Percentiles rank a stretch among this genome's conserved stretches.
Evolutionary conservation across 2,329 filamentous ascomycete genomes (phyloP).

Genomic region (Dactylella cylindrospora): DNA sequence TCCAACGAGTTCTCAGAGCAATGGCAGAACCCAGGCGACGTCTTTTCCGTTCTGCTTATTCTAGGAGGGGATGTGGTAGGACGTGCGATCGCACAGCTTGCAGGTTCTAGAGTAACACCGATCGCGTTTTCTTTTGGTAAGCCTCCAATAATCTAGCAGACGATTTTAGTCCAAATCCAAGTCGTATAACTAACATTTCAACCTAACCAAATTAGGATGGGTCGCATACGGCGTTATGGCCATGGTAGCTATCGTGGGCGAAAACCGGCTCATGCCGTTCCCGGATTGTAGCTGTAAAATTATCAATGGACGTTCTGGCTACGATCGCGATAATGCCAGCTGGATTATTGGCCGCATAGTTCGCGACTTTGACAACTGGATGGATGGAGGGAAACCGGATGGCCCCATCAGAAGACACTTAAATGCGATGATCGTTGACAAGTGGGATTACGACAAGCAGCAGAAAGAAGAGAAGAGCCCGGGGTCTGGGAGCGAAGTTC

Average conservation of each 20-base stretch:
- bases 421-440: slow-evolving; percentile 37
- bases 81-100: slow-evolving; percentile 50
- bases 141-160: background rate
- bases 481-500: slow-evolving; percentile 16
- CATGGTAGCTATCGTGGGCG: slow-evolving; percentile 47
- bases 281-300: slow-evolving; percentile 51
- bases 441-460: slow-evolving; percentile 24
- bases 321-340: slow-evolving; percentile 51
- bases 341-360: slow-evolving; percentile 55
- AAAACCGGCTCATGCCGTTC: slow-evolving; percentile 50
- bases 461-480: slow-evolving; percentile 17
- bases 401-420: background rate
- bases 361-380: slow-evolving; percentile 53
- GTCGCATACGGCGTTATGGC: slow-evolving; percentile 47
- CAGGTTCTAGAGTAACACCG: slow-evolving; percentile 46
- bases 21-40: slow-evolving; percentile 20
- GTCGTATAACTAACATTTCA: slow-evolving; percentile 5
- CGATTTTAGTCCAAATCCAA: background rate
- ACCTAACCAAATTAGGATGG: slow-evolving; percentile 46
- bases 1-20: too few species aligned
- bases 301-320: slow-evolving; percentile 52
- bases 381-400: slow-evolving; percentile 7
- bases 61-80: slow-evolving; percentile 51
- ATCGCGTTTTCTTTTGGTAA: slow-evolving; percentile 50
- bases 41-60: slow-evolving; percentile 51